Base-by-base conservation (phyloP, 371 early-diverging fungal species). In the Smittium mucronatum region DNA sequence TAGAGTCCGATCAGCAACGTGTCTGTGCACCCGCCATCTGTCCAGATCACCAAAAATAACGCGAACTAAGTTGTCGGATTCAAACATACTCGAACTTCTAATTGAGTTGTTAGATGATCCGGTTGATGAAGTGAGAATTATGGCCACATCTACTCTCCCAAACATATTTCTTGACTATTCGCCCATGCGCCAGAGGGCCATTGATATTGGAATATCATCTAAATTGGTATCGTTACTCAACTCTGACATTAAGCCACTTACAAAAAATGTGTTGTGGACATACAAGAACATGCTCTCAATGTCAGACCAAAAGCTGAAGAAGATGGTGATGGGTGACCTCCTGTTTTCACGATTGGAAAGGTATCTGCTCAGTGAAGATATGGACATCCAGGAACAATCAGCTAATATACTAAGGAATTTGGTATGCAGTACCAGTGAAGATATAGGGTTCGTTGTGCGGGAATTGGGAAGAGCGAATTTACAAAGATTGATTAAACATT, bases 91-190 rank as follows among this genome's bases (percentile, higher is more conserved):
- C 28, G 64, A 32, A 70, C 74, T 75, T 26, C 36, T 78, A 47
- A 29, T 78, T 30, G 26, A 30, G 15, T 69, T 78, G 36, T 70
- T 77, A 59, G 67, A 57, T 16, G 36, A 35, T 26, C 58, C 61
- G 35, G 29, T 60, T 0, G 36, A 60, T 31, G 75, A 75, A 11
- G 78, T 78, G 21, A 74, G 74, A 32, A 70, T 69, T 29, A 71
- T 71, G 47, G 78, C 78, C 29, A 69, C 78, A 16, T 76, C 78
- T 0, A 75, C 78, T 29, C 69, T 78, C 33, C 75, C 77, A 34
- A 78, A 78, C 66, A 29, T 78, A 36, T 60, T 78, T 26, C 65
- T 75, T 0, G 78, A 78, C n/a, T 76, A 76, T 36, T 78, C 78
- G 57, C 78, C 78, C 0, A 58, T 78, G 71, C 58, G 78, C n/a